Evolutionary conservation across 2,329 filamentous ascomycete genomes (phyloP).

Genomic region (Aspergillus awamori): DNA sequence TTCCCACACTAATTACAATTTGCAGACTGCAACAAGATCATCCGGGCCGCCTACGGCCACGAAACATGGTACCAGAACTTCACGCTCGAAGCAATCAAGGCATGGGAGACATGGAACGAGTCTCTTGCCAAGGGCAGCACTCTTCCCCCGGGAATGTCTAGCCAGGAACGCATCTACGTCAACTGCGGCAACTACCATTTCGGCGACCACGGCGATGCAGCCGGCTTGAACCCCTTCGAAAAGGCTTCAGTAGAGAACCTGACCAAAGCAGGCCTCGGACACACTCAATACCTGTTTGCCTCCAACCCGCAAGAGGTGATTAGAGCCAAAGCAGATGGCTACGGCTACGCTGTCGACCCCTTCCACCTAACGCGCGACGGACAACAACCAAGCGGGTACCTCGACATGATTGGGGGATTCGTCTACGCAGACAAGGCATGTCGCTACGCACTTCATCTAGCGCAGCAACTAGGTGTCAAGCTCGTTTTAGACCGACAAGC

Average conservation of each 20-base stretch:
- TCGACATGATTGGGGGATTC: constrained; percentile 53
- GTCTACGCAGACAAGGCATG: constrained; percentile 53
- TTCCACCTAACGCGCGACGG: constrained; percentile 37
- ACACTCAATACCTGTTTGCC: constrained; percentile 40
- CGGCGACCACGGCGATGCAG: constrained; percentile 1
- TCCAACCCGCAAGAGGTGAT: constrained; percentile 30
- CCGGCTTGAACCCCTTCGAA: constrained; percentile 36
- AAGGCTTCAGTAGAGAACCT: constrained; percentile 41
- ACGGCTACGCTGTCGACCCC: constrained; percentile 41
- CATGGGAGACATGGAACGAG: constrained; percentile 52
- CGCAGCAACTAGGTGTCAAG: constrained; percentile 44
- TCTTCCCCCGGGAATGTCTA: constrained; percentile 43
- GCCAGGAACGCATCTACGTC: constrained; percentile 41
- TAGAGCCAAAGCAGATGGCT: constrained; percentile 32
- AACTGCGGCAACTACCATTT: constrained; percentile 40
- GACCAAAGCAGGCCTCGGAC: constrained; percentile 35
- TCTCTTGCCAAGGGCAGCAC: constrained; percentile 24
- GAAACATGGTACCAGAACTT: constrained; percentile 53
- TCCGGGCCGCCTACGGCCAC: constrained; percentile 47
- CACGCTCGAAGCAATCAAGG: constrained; percentile 45
- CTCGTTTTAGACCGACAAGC: constrained; percentile 43
- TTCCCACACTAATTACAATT: not conserved
- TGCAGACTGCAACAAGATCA: constrained; percentile 51
- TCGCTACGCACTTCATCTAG: constrained; percentile 49
- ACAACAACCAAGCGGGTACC: constrained; percentile 35